These are phyloP conservation scores for Xanthoconium purpureum DNA, from an alignment of 768 basidiomycete species.

Conservation along the genomic window DNA sequence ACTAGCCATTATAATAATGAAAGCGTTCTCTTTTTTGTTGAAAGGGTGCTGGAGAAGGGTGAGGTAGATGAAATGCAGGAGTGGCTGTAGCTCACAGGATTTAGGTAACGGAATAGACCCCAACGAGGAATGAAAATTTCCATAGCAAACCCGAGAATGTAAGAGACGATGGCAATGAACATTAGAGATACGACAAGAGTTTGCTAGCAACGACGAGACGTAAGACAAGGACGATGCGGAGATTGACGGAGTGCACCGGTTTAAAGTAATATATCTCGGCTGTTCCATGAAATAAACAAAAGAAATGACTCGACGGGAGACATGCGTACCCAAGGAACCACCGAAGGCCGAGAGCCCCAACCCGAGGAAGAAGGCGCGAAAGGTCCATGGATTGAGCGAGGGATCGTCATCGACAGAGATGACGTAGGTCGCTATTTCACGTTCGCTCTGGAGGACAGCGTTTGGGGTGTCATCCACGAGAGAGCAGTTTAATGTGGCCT, in stretches of 20 bases:
- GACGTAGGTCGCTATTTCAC: not conserved
- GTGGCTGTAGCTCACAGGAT: conserved; percentile 36
- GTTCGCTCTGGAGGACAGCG: not conserved
- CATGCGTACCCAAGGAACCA: conserved; percentile 42
- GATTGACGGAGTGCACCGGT: conserved; percentile 33
- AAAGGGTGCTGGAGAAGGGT: conserved; percentile 45
- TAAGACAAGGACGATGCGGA: not conserved
- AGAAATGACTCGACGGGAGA: not conserved
- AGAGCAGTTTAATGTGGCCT: not conserved
- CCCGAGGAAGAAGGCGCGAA: conserved; percentile 45
- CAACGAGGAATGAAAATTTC: conserved; percentile 44
- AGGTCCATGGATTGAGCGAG: conserved; percentile 17
- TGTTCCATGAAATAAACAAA: conserved; percentile 15
- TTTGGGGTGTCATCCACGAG: not conserved
- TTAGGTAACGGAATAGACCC: conserved; percentile 48
- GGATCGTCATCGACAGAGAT: not conserved
- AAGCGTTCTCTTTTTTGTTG: conserved; percentile 59
- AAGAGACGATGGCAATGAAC: conserved; percentile 52
- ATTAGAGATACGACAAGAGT: conserved; percentile 48
- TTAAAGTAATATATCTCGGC: conserved; percentile 64
- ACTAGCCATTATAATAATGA: conserved; percentile 56
- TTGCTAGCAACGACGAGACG: conserved; percentile 37
- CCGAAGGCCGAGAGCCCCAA: conserved; percentile 52
- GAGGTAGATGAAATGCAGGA: not conserved
- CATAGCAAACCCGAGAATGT: conserved; percentile 47